Percentiles rank a stretch among this genome's conserved stretches.
Evolutionary conservation across 2,329 filamentous ascomycete species (phyloP).

Genomic region (Gnomoniopsis smithogilvyi): DNA sequence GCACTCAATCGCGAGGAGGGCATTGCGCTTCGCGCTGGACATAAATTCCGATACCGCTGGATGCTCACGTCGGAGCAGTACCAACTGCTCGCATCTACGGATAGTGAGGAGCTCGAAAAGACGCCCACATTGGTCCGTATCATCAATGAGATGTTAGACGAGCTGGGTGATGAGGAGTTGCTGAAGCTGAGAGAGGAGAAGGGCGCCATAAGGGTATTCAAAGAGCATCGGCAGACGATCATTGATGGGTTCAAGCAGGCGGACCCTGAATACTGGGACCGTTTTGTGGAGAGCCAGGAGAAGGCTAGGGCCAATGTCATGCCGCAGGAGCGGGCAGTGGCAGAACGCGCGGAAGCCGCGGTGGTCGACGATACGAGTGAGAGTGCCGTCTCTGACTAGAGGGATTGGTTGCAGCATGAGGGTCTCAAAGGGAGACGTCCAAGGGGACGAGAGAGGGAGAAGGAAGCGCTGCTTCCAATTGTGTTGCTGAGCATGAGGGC

Average conservation of each 20-base stretch:
- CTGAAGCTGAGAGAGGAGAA: slow-evolving; percentile 49
- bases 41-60: slow-evolving; percentile 53
- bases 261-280: slow-evolving; percentile 64
- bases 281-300: slow-evolving; percentile 59
- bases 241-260: slow-evolving; percentile 49
- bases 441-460: background rate
- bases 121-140: slow-evolving; percentile 50
- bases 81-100: slow-evolving; percentile 39
- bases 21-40: slow-evolving; percentile 51
- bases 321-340: slow-evolving; percentile 24
- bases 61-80: slow-evolving; percentile 47
- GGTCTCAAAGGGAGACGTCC: too few species aligned
- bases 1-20: slow-evolving; percentile 56
- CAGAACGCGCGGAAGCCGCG: background rate
- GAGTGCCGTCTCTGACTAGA: slow-evolving; percentile 1
- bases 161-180: slow-evolving; percentile 58
- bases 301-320: slow-evolving; percentile 53
- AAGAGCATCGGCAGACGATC: slow-evolving; percentile 52
- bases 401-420: background rate
- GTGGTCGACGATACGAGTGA: background rate
- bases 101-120: slow-evolving; percentile 45
- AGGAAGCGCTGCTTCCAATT: background rate
- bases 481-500: background rate
- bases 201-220: slow-evolving; percentile 60
- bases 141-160: slow-evolving; percentile 61